Conservation (phyloP, 1,284 basidiomycete species). For the Wolfiporia cocos region DNA sequence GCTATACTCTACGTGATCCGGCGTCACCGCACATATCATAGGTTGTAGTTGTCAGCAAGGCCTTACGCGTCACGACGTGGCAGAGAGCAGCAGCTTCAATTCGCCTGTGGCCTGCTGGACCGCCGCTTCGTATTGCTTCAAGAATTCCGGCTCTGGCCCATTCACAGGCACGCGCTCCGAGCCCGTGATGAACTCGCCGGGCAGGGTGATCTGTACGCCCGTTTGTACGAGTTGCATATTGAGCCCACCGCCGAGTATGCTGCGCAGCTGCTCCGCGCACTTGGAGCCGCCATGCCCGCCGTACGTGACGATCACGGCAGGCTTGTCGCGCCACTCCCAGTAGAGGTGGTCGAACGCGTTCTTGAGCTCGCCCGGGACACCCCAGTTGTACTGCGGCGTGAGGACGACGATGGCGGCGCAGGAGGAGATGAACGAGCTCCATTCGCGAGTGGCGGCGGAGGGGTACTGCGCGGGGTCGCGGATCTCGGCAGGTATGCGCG, state of each 20-base stretch:
- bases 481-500: conserved; percentile 19
- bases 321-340: conserved; percentile 26
- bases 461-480: conserved; percentile 19
- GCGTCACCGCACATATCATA: no score
- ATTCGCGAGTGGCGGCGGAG: conserved; percentile 19
- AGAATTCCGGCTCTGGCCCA: conserved; percentile 18
- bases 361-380: conserved; percentile 26
- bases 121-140: conserved; percentile 15
- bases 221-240: conserved; percentile 18
- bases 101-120: conserved; percentile 17
- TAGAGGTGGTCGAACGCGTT: conserved; percentile 26
- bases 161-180: conserved; percentile 12
- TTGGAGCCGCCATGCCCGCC: conserved; percentile 19
- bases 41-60: no score
- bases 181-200: conserved; percentile 14
- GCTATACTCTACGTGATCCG: no score
- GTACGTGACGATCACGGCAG: conserved; percentile 23
- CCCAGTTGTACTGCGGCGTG: conserved; percentile 25
- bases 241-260: conserved; percentile 16
- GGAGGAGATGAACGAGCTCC: conserved; percentile 21
- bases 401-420: conserved; percentile 23
- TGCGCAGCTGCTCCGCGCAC: conserved; percentile 15
- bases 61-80: background rate
- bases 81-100: conserved; percentile 11
- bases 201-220: conserved; percentile 18